Conservation (phyloP, 228 moss, liverwort and hornwort species). For the Sphagnum magellanicum region DNA sequence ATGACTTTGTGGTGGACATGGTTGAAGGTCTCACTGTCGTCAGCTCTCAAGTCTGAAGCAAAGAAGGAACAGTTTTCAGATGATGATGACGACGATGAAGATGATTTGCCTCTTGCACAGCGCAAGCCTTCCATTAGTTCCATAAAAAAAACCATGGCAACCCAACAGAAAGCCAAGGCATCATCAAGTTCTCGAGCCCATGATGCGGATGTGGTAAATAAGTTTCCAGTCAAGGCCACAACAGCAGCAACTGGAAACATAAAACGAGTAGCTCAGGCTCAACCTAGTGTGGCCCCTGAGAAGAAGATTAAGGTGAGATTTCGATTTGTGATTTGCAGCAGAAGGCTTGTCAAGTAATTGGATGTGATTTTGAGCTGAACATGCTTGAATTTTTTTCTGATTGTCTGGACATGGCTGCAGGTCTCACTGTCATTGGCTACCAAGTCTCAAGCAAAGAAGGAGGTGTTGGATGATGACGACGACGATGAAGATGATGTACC, state of each 20-base stretch:
- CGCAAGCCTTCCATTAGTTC: slow-evolving; percentile 27
- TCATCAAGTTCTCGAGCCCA: slow-evolving; percentile 29
- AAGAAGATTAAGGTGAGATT: too few relatives aligned
- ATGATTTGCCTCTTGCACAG: slow-evolving; percentile 65
- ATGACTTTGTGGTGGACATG: neutral
- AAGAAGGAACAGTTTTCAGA: neutral
- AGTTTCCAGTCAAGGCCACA: too few relatives aligned
- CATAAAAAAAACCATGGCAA: slow-evolving; percentile 28
- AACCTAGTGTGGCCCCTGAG: too few relatives aligned
- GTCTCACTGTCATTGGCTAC: slow-evolving; percentile 1
- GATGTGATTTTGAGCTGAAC: neutral
- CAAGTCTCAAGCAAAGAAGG: slow-evolving; percentile 33
- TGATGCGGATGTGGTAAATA: too few relatives aligned
- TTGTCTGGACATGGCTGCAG: slow-evolving; percentile 24
- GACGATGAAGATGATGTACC: slow-evolving; percentile 72
- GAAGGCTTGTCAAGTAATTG: slow-evolving; percentile 3
- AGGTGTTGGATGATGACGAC: slow-evolving; percentile 19
- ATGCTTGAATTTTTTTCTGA: slow-evolving; percentile 20
- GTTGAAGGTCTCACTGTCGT: neutral
- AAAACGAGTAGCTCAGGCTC: too few relatives aligned
- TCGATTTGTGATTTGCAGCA: neutral
- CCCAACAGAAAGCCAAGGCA: slow-evolving; percentile 40
- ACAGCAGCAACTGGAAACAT: too few relatives aligned
- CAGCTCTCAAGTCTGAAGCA: neutral
- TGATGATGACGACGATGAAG: slow-evolving; percentile 59